These are phyloP conservation scores for Paramyrothecium roridum DNA, from an alignment of 2,329 filamentous ascomycete genomes.

Conservation along the genomic window DNA sequence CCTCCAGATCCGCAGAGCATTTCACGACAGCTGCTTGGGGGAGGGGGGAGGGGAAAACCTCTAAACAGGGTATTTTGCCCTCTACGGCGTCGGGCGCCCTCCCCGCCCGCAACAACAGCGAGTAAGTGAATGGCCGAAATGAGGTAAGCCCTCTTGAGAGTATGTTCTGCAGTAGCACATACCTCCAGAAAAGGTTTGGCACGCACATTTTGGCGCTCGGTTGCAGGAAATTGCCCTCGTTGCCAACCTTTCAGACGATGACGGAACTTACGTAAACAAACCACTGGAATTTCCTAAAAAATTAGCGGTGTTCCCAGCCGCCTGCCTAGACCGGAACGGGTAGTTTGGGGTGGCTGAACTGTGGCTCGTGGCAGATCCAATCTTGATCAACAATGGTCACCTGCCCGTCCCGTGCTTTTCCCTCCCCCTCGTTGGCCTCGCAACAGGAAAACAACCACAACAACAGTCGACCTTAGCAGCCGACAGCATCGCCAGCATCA, in stretches of 20 bases:
- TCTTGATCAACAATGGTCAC: not conserved
- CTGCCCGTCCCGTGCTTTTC: conserved; percentile 15
- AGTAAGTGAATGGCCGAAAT: not conserved
- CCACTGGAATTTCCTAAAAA: not conserved
- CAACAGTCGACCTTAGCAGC: conserved; percentile 23
- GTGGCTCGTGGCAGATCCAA: not conserved
- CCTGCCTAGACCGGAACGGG: not conserved
- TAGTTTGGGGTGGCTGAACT: not conserved
- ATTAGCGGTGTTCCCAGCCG: not conserved
- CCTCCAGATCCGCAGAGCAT: no score
- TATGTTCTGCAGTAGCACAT: not conserved
- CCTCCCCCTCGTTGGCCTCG: conserved; percentile 38
- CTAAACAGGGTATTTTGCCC: no score
- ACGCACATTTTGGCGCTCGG: not conserved
- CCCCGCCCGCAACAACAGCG: no score
- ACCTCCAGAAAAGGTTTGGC: not conserved
- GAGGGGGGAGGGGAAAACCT: no score
- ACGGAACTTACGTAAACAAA: not conserved
- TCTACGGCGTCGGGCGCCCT: no score
- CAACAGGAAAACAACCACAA: conserved; percentile 41
- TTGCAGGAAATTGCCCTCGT: no score
- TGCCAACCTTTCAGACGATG: no score
- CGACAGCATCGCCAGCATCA: conserved; percentile 20
- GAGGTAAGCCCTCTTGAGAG: not conserved
- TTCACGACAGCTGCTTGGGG: no score